These are phyloP conservation scores for Sanchytrium tribonematis DNA, from an alignment of 371 early-diverging fungal genomes.

Conservation along the genomic window DNA sequence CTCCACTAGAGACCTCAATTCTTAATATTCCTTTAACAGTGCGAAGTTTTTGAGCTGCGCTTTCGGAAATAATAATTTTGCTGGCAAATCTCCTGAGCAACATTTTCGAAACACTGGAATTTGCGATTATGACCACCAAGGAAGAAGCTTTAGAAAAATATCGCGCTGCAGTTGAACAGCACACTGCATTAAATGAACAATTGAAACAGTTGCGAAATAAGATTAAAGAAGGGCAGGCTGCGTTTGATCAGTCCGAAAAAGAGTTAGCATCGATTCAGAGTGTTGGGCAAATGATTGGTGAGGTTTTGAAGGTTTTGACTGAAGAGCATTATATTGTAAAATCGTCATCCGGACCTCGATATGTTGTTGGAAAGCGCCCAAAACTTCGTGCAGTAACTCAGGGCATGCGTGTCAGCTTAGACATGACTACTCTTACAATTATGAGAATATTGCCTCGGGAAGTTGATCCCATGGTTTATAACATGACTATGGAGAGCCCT, in stretches of 20 bases:
- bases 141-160: not conserved
- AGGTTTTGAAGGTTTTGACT: constrained; percentile 90
- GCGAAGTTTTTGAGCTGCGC: not conserved
- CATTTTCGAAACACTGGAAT: not conserved
- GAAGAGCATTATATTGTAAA: constrained; percentile 98
- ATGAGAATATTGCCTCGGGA: constrained; percentile 95
- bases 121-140: not conserved
- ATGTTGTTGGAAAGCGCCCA: constrained; percentile 93
- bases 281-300: constrained; percentile 97
- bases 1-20: not conserved
- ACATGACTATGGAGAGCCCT: constrained; percentile 95
- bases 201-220: not conserved
- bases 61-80: not conserved
- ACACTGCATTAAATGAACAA: not conserved
- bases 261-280: constrained; percentile 94
- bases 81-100: not conserved
- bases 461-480: constrained; percentile 96
- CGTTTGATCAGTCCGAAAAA: constrained; percentile 66
- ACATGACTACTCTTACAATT: constrained; percentile 98
- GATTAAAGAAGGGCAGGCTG: not conserved
- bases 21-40: not conserved
- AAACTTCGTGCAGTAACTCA: constrained; percentile 76
- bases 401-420: constrained; percentile 89
- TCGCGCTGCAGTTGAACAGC: not conserved
- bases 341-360: constrained; percentile 90